Evolutionary conservation across 768 basidiomycete genomes (phyloP).

Genomic region (Mycena rosella): DNA sequence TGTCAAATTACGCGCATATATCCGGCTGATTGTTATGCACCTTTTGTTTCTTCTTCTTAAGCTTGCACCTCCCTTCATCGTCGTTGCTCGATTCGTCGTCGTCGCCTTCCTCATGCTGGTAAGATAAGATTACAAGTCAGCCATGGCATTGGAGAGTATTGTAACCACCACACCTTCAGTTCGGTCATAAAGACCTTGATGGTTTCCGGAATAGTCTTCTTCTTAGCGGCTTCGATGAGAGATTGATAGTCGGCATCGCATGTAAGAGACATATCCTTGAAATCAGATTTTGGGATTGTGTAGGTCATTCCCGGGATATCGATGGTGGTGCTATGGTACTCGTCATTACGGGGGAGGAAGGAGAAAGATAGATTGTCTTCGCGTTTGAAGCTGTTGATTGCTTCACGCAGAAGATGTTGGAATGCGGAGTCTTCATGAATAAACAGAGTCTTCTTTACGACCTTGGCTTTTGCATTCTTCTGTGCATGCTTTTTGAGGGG

Average conservation of each 20-base stretch:
- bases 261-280: slow-evolving; percentile 1
- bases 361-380: slow-evolving; percentile 1
- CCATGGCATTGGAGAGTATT: background rate
- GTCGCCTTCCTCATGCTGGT: background rate
- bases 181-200: background rate
- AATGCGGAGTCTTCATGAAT: background rate
- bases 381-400: background rate
- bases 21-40: background rate
- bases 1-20: background rate
- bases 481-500: background rate
- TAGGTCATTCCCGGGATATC: slow-evolving; percentile 1
- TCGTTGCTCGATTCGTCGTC: background rate
- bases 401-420: background rate
- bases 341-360: background rate
- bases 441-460: background rate
- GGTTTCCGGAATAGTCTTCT: background rate
- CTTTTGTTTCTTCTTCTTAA: slow-evolving; percentile 11
- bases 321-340: background rate
- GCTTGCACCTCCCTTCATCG: background rate
- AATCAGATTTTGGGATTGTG: background rate
- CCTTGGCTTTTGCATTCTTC: background rate
- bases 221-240: background rate
- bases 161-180: background rate
- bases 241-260: background rate
- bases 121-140: background rate